phyloP scores from a whole-genome alignment of 2,329 filamentous ascomycete genomes.

The Aureobasidium sp. region DNA sequence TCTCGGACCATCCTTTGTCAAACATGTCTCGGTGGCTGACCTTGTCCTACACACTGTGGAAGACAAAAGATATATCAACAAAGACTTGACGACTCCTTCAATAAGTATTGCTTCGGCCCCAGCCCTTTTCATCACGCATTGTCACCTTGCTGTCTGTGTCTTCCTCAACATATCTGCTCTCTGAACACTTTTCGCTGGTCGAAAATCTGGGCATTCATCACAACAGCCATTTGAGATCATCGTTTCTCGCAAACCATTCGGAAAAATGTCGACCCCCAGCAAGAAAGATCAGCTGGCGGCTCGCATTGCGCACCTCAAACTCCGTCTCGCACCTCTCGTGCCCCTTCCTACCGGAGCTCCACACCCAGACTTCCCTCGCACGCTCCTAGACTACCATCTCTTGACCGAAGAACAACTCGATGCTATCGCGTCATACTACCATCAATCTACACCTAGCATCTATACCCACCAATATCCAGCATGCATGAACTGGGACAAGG shows the following conservation, averaged over 20 bases:
- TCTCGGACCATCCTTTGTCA: slow-evolving; percentile 1
- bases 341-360: slow-evolving; percentile 49
- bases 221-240: background rate
- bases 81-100: background rate
- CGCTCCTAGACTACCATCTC: slow-evolving; percentile 65
- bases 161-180: background rate
- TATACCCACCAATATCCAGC: slow-evolving; percentile 58
- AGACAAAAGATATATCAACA: background rate
- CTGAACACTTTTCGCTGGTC: slow-evolving; percentile 10
- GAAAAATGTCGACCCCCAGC: slow-evolving; percentile 19
- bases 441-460: slow-evolving; percentile 55
- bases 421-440: slow-evolving; percentile 63
- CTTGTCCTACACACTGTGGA: background rate
- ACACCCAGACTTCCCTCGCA: slow-evolving; percentile 59
- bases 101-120: background rate
- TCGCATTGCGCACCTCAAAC: slow-evolving; percentile 60
- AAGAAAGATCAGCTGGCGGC: slow-evolving; percentile 39
- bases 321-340: slow-evolving; percentile 60
- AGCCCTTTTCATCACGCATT: background rate
- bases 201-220: background rate
- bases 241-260: background rate
- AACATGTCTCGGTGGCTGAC: background rate
- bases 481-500: slow-evolving; percentile 53
- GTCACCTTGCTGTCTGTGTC: background rate
- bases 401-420: slow-evolving; percentile 66